Conservation (phyloP, 371 early-diverging fungal genomes). For the Apophysomyces trapeziformis region DNA sequence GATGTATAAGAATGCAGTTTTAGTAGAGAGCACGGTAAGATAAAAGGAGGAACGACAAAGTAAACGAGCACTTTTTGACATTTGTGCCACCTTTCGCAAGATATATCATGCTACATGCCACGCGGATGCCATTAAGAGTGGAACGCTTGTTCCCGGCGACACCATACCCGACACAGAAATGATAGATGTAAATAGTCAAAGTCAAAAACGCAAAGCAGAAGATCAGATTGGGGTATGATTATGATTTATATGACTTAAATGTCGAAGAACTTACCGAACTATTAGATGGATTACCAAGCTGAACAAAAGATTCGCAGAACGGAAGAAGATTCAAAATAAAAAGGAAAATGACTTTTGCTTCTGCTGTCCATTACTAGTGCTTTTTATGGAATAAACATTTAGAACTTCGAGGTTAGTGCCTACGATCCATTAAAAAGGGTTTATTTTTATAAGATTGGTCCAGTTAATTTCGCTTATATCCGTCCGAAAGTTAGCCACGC, state of each 20-base stretch:
- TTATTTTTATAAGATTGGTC: not conserved
- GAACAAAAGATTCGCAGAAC: constrained; percentile 7
- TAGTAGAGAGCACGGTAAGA: constrained; percentile 68
- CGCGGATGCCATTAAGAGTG: constrained; percentile 56
- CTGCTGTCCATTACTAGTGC: not conserved
- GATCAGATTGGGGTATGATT: constrained; percentile 11
- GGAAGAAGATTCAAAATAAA: not conserved
- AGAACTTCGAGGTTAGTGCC: too few species aligned
- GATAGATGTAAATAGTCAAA: constrained; percentile 14
- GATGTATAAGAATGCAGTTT: constrained; percentile 84
- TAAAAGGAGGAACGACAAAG: not conserved
- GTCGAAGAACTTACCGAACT: not conserved
- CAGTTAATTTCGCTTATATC: too few species aligned
- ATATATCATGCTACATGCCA: constrained; percentile 75
- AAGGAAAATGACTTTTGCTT: not conserved
- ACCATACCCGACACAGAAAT: constrained; percentile 17
- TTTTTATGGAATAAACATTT: not conserved
- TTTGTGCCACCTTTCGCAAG: constrained; percentile 22
- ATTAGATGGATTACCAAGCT: constrained; percentile 4
- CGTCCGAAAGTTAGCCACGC: too few species aligned
- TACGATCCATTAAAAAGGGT: not conserved
- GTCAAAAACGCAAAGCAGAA: constrained; percentile 13
- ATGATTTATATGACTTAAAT: not conserved
- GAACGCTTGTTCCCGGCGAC: constrained; percentile 17
- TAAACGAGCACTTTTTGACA: not conserved